A percentile compares a stretch with the other conserved stretches of the same genome.
phyloP scores from a whole-genome alignment of 1,284 basidiomycete genomes.

The Golubevia sp. region DNA sequence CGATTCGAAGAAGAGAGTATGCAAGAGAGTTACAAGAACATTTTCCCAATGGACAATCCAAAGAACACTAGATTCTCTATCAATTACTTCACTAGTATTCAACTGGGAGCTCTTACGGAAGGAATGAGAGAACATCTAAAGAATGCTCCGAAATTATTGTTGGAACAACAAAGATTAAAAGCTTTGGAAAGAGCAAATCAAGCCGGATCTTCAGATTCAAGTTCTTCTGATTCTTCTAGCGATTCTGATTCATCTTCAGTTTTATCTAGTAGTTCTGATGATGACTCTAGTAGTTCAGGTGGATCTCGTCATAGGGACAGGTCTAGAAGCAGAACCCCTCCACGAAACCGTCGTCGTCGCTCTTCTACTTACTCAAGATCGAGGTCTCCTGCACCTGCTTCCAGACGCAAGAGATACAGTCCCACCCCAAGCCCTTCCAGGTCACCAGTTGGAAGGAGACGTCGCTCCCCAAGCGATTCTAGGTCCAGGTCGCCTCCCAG shows the following conservation, averaged over 20 bases:
- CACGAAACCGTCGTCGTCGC: background rate
- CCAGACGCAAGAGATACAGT: background rate
- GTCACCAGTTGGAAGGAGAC: too few relatives aligned
- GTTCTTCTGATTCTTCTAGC: slow-evolving; percentile 64
- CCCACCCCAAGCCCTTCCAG: background rate
- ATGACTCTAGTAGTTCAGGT: slow-evolving; percentile 5
- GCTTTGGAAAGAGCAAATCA: slow-evolving; percentile 69
- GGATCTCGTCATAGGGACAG: background rate
- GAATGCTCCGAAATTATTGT: slow-evolving; percentile 87
- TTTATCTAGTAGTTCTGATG: slow-evolving; percentile 10
- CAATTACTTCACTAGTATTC: slow-evolving; percentile 91
- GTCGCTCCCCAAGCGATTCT: background rate
- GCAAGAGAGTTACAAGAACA: slow-evolving; percentile 73
- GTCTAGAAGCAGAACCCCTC: background rate
- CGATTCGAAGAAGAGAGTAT: slow-evolving; percentile 66
- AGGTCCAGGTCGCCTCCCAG: background rate
- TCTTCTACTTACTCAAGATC: background rate
- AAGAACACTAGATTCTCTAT: slow-evolving; percentile 96
- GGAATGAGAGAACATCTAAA: slow-evolving; percentile 95
- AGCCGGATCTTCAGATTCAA: slow-evolving; percentile 74
- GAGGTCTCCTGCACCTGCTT: background rate
- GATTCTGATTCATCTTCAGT: slow-evolving; percentile 64
- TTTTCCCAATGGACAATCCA: slow-evolving; percentile 95
- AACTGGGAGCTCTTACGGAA: slow-evolving; percentile 86
- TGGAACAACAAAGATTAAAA: slow-evolving; percentile 79